These are phyloP conservation scores for Citrus unshiu DNA, from an alignment of 345 rosid genomes.

Conservation along the genomic window DNA sequence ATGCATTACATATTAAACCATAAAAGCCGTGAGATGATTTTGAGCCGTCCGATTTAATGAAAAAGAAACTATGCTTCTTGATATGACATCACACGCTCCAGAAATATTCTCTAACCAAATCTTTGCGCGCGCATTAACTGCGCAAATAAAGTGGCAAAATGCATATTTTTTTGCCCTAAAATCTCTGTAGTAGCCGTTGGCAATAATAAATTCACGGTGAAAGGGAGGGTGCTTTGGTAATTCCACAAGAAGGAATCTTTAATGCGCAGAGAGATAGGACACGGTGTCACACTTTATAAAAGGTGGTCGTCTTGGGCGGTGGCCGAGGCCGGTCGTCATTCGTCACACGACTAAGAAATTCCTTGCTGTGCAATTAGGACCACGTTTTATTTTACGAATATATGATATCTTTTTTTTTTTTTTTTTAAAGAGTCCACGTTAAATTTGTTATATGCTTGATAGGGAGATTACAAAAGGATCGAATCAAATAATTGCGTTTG, in stretches of 20 bases:
- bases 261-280: not conserved
- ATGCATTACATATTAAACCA: not conserved
- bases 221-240: not conserved
- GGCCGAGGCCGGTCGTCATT: slow-evolving; percentile 22
- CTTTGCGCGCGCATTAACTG: not conserved
- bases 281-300: slow-evolving; percentile 15
- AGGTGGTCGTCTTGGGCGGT: slow-evolving; percentile 17
- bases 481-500: too few species aligned
- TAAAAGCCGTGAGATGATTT: not conserved
- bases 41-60: not conserved
- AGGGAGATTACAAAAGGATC: too few species aligned
- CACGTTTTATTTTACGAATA: slow-evolving; percentile 9
- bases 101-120: not conserved
- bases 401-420: not conserved
- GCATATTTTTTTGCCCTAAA: not conserved
- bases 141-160: too few species aligned
- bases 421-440: not conserved
- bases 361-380: slow-evolving; percentile 1
- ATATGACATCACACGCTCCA: not conserved
- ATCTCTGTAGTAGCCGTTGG: not conserved
- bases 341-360: slow-evolving; percentile 20
- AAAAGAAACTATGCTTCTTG: fast-evolving
- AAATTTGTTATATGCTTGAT: not conserved
- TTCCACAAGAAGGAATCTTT: not conserved
- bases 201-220: not conserved